Conservation (phyloP, 768 basidiomycete genomes). For the Suillus brevipes region DNA sequence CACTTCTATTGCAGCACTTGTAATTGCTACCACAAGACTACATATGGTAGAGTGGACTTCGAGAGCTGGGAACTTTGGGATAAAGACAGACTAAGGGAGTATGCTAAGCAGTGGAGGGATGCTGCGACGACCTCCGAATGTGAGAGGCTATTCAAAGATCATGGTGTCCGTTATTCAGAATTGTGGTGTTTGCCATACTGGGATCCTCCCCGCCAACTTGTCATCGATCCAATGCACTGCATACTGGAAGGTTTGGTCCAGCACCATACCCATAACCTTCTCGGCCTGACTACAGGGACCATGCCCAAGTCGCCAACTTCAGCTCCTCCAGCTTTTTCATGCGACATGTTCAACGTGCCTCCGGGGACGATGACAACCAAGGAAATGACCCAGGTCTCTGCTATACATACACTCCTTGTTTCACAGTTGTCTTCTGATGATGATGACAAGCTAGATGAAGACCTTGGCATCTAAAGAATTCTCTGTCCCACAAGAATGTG, state of each 20-base stretch:
- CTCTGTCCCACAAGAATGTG: constrained; percentile 9
- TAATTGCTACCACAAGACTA: constrained; percentile 13
- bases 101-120: constrained; percentile 19
- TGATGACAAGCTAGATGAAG: no score
- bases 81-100: constrained; percentile 4
- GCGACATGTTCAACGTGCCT: neutral
- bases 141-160: constrained; percentile 15
- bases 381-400: constrained; percentile 7
- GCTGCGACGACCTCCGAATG: constrained; percentile 7
- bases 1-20: constrained; percentile 33
- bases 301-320: neutral
- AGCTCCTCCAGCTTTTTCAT: constrained; percentile 6
- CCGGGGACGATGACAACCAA: neutral
- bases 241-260: constrained; percentile 18
- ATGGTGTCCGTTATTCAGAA: constrained; percentile 22
- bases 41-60: constrained; percentile 12
- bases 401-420: constrained; percentile 10
- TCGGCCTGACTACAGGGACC: constrained; percentile 10
- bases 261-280: constrained; percentile 3
- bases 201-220: constrained; percentile 20
- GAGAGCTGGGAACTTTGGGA: constrained; percentile 18
- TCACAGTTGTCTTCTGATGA: neutral
- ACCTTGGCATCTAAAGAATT: constrained; percentile 8
- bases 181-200: constrained; percentile 29
- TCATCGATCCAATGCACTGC: constrained; percentile 31